These are phyloP conservation scores for Lactarius sp. DNA, from an alignment of 768 basidiomycete species.

Conservation along the genomic window DNA sequence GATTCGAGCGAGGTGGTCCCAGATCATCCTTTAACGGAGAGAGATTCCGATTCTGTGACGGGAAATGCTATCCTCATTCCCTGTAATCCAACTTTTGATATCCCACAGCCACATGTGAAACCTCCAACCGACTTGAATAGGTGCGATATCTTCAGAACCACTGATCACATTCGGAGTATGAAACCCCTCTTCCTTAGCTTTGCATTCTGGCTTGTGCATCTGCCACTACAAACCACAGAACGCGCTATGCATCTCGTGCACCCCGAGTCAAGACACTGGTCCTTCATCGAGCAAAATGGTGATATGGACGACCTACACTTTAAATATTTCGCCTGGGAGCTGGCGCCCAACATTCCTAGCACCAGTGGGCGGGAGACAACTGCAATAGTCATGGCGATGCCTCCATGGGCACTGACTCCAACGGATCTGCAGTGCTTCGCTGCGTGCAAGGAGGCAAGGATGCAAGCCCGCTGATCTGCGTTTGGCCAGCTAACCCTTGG, in stretches of 20 bases:
- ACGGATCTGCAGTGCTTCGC: constrained; percentile 18
- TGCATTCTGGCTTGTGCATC: constrained; percentile 16
- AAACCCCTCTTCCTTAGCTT: constrained; percentile 3
- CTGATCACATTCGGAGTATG: neutral
- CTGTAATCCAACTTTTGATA: constrained; percentile 21
- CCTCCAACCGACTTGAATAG: constrained; percentile 17
- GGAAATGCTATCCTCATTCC: constrained; percentile 13
- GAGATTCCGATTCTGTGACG: constrained; percentile 8
- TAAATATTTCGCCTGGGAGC: constrained; percentile 19
- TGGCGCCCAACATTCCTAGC: neutral
- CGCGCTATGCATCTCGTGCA: constrained; percentile 22
- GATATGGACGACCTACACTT: constrained; percentile 19
- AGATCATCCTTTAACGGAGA: constrained; percentile 7
- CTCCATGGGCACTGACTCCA: constrained; percentile 23
- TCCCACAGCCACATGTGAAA: constrained; percentile 13
- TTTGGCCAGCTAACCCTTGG: neutral
- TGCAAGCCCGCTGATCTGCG: neutral
- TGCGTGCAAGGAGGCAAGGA: constrained; percentile 20
- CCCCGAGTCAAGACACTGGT: constrained; percentile 12
- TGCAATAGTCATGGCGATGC: constrained; percentile 21
- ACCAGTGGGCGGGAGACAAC: constrained; percentile 12
- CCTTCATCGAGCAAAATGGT: constrained; percentile 15
- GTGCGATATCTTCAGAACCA: constrained; percentile 2
- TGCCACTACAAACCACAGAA: constrained; percentile 21
- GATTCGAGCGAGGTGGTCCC: constrained; percentile 9